These are phyloP conservation scores for Neurospora cerealis DNA, from an alignment of 495 filamentous ascomycete species.

Conservation along the genomic window DNA sequence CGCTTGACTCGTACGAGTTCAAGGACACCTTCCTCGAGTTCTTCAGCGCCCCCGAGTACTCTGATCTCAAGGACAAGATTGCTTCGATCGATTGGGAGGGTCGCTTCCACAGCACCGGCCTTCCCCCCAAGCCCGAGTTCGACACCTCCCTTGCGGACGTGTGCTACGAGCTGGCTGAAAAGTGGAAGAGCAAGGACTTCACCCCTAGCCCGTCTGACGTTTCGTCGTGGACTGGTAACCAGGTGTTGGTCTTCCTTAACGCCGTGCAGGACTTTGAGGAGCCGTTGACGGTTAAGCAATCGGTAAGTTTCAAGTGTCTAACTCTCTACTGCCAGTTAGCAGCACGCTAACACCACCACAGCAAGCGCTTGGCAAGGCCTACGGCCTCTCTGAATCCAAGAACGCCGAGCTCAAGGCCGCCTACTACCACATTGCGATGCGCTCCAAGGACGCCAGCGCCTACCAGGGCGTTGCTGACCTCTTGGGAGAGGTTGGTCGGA, in stretches of 20 bases:
- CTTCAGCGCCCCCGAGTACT: conserved; percentile 56
- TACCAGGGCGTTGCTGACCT: conserved; percentile 63
- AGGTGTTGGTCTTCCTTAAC: conserved; percentile 85
- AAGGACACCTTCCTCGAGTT: conserved; percentile 77
- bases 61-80: conserved; percentile 53
- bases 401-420: conserved; percentile 80
- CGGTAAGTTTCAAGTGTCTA: conserved; percentile 19
- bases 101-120: conserved; percentile 74
- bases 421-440: conserved; percentile 69
- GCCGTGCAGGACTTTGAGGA: conserved; percentile 51
- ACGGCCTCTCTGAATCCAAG: conserved; percentile 55
- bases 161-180: conserved; percentile 69
- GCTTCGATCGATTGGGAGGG: conserved; percentile 73
- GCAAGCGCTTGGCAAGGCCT: conserved; percentile 59
- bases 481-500: conserved; percentile 73
- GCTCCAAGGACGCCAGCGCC: conserved; percentile 53
- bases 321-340: background rate
- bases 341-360: conserved; percentile 9
- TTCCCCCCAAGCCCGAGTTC: conserved; percentile 83
- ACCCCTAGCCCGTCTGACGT: conserved; percentile 59
- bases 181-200: conserved; percentile 63
- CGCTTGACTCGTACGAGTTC: conserved; percentile 88
- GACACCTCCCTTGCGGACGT: conserved; percentile 80
- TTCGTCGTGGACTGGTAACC: conserved; percentile 64
- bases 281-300: conserved; percentile 50